Percentiles rank a stretch among this genome's conserved stretches.
Conservation (phyloP, 371 early-diverging fungal species). For the Astathelohania contejeani region DNA sequence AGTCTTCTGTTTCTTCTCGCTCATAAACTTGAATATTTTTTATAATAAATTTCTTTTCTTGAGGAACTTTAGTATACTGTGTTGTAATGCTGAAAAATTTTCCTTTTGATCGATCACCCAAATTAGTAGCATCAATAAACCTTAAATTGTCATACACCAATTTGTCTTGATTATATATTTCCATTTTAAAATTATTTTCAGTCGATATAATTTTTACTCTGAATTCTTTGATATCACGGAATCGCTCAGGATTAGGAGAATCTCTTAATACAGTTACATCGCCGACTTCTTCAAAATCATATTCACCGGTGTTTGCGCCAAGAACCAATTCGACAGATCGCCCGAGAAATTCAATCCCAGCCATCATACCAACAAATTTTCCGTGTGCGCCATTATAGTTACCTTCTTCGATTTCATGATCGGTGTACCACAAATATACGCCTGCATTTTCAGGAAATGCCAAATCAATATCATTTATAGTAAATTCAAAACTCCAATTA, state of each 20-base stretch:
- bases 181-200: slow-evolving; percentile 51
- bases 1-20: slow-evolving; percentile 41
- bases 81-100: slow-evolving; percentile 49
- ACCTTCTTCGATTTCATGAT: slow-evolving; percentile 37
- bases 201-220: slow-evolving; percentile 51
- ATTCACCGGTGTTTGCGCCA: slow-evolving; percentile 45
- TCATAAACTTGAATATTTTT: slow-evolving; percentile 26
- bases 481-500: slow-evolving; percentile 49
- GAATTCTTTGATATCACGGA: slow-evolving; percentile 41
- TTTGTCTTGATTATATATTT: slow-evolving; percentile 42
- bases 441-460: slow-evolving; percentile 43
- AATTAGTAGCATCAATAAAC: slow-evolving; percentile 16
- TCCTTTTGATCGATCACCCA: slow-evolving; percentile 23
- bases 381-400: slow-evolving; percentile 37
- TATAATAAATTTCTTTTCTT: slow-evolving; percentile 38
- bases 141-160: slow-evolving; percentile 50
- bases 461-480: slow-evolving; percentile 31
- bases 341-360: slow-evolving; percentile 51
- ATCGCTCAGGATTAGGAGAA: slow-evolving; percentile 43
- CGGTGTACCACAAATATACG: slow-evolving; percentile 52
- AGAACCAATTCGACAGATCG: slow-evolving; percentile 36
- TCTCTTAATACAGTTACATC: slow-evolving; percentile 42
- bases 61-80: slow-evolving; percentile 35
- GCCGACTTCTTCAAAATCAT: slow-evolving; percentile 11
- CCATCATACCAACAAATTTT: slow-evolving; percentile 48